Conservation (phyloP, 805 yeast species). For the Deakozyma indianensis region DNA sequence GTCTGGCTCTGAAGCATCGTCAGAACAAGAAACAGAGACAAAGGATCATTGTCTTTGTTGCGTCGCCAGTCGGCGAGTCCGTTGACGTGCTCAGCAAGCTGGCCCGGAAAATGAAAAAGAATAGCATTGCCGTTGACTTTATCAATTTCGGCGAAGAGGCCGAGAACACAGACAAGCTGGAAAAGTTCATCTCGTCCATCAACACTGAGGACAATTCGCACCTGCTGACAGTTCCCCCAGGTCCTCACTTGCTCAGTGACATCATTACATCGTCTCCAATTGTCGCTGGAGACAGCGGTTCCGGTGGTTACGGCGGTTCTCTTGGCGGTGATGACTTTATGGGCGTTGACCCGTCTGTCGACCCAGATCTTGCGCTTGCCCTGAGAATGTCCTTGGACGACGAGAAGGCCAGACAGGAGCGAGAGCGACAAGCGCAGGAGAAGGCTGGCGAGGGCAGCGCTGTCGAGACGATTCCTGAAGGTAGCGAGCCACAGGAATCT, state of each 20-base stretch:
- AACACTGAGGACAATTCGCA: constrained; percentile 56
- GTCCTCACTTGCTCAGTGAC: constrained; percentile 73
- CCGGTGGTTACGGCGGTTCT: constrained; percentile 27
- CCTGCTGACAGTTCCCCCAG: constrained; percentile 76
- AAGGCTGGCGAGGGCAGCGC: constrained; percentile 1
- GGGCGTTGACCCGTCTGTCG: constrained; percentile 78
- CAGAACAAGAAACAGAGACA: constrained; percentile 88
- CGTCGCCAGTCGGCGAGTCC: constrained; percentile 62
- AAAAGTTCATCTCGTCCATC: constrained; percentile 59
- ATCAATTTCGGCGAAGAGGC: constrained; percentile 86
- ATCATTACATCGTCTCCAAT: constrained; percentile 65
- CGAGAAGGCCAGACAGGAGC: constrained; percentile 82
- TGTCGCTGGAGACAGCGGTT: constrained; percentile 49
- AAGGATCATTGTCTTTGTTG: constrained; percentile 80
- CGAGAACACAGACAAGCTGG: constrained; percentile 61
- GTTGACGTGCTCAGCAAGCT: constrained; percentile 63
- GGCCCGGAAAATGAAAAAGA: constrained; percentile 88
- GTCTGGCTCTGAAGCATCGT: constrained; percentile 86
- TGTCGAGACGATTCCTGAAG: too few species aligned
- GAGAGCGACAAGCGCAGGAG: constrained; percentile 21
- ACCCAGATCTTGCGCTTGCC: constrained; percentile 94
- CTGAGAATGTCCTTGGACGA: constrained; percentile 89
- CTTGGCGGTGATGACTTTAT: constrained; percentile 28
- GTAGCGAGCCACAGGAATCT: too few species aligned
- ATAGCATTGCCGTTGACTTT: constrained; percentile 77